phyloP scores from a whole-genome alignment of 768 basidiomycete species.

The Galerina marginata region DNA sequence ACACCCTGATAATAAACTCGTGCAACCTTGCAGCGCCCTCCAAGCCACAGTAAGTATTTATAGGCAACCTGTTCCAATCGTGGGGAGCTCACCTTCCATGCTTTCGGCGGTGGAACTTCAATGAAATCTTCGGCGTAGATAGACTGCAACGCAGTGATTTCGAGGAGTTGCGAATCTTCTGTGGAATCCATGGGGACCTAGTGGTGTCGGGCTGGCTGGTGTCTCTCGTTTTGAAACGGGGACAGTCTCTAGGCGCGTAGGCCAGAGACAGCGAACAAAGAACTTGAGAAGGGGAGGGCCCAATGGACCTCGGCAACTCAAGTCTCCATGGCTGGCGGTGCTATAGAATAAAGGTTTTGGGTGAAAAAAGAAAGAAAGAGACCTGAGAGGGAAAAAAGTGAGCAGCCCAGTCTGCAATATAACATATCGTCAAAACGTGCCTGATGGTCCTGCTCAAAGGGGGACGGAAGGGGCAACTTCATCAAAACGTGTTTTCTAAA shows the following conservation, averaged over 20 bases:
- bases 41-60: constrained; percentile 9
- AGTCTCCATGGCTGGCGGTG: constrained; percentile 61
- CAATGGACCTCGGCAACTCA: constrained; percentile 77
- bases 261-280: constrained; percentile 38
- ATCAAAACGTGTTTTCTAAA: no score
- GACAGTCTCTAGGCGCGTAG: constrained; percentile 21
- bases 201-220: constrained; percentile 17
- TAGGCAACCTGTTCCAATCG: neutral
- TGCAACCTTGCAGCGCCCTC: constrained; percentile 73
- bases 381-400: constrained; percentile 11
- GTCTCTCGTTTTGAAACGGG: constrained; percentile 20
- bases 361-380: constrained; percentile 17
- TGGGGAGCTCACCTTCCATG: constrained; percentile 70
- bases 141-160: constrained; percentile 80
- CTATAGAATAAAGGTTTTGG: constrained; percentile 16
- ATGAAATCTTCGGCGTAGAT: constrained; percentile 84
- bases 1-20: constrained; percentile 78
- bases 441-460: no score
- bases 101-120: constrained; percentile 74
- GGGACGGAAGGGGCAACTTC: no score
- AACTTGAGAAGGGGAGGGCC: constrained; percentile 69
- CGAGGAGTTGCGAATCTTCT: constrained; percentile 67
- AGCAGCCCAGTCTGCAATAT: neutral
- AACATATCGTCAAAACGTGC: no score
- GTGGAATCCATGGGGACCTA: constrained; percentile 68